Conservation (phyloP, 305 asterid species). For the Nicotiana rustica region DNA sequence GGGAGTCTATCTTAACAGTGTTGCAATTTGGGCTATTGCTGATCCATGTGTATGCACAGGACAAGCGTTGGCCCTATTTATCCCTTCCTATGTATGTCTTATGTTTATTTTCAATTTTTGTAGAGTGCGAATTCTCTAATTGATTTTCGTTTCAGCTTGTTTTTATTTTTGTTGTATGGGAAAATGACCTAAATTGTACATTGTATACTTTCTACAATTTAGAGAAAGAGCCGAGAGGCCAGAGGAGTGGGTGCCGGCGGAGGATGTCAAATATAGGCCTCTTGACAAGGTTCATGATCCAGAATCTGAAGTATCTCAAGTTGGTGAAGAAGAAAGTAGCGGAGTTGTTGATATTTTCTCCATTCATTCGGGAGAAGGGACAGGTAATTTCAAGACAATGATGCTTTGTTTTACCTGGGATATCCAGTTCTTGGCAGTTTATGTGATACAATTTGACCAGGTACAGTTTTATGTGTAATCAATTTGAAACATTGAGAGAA, state of each 20-base stretch:
- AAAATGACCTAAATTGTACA: conserved; percentile 19
- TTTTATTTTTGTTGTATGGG: conserved; percentile 29
- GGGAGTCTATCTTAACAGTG: conserved; percentile 86
- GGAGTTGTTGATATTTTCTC: conserved; percentile 71
- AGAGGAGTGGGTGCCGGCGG: conserved; percentile 90
- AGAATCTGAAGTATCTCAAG: conserved; percentile 48
- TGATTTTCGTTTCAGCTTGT: conserved; percentile 18
- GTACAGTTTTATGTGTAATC: not conserved
- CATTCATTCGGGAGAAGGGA: conserved; percentile 56
- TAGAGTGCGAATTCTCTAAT: not conserved
- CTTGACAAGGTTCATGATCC: conserved; percentile 45
- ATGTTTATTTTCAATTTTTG: conserved; percentile 29
- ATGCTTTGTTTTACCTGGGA: not conserved
- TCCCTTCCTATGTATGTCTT: conserved; percentile 89
- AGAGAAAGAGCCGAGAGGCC: conserved; percentile 87
- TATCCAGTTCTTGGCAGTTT: not conserved
- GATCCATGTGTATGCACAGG: conserved; percentile 93
- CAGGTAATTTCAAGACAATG: conserved; percentile 41
- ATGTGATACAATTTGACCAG: conserved; percentile 3
- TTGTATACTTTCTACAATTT: conserved; percentile 38
- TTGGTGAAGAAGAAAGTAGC: conserved; percentile 50
- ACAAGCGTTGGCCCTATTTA: conserved; percentile 88
- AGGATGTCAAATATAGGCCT: conserved; percentile 45
- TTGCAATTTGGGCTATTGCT: conserved; percentile 83
- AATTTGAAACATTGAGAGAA: not conserved